Evolutionary conservation across 257 asterid genomes (phyloP).

Genomic region (Mitragyna speciosa): DNA sequence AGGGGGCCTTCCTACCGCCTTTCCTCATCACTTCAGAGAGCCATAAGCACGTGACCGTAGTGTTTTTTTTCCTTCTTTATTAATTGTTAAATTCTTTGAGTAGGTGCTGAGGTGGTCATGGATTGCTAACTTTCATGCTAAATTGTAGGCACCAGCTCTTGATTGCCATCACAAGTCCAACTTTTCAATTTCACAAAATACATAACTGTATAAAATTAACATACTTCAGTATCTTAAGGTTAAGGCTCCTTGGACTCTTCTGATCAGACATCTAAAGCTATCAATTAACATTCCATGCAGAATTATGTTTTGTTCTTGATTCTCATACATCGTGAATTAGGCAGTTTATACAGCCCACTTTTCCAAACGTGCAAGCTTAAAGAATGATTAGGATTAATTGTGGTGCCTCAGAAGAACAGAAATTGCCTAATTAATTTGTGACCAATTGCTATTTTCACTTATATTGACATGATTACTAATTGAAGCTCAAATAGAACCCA

Average conservation of each 20-base stretch:
- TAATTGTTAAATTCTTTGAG: slow-evolving; percentile 47
- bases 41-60: slow-evolving; percentile 55
- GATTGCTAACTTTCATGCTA: neutral
- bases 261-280: neutral
- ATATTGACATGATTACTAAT: no score
- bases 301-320: no score
- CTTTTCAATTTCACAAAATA: neutral
- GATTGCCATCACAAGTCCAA: neutral
- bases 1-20: slow-evolving; percentile 36
- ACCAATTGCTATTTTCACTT: no score
- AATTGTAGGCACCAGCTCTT: neutral
- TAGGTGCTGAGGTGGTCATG: slow-evolving; percentile 15
- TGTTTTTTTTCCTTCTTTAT: no score
- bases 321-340: no score
- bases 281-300: no score
- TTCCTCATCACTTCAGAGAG: slow-evolving; percentile 36
- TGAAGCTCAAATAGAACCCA: no score
- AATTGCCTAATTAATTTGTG: no score
- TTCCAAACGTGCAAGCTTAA: no score
- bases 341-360: no score
- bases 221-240: neutral
- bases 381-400: no score
- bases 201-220: neutral
- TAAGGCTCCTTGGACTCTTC: neutral
- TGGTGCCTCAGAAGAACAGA: no score